phyloP scores from a whole-genome alignment of 2,329 filamentous ascomycete genomes.

The Epichloe amarillans region DNA sequence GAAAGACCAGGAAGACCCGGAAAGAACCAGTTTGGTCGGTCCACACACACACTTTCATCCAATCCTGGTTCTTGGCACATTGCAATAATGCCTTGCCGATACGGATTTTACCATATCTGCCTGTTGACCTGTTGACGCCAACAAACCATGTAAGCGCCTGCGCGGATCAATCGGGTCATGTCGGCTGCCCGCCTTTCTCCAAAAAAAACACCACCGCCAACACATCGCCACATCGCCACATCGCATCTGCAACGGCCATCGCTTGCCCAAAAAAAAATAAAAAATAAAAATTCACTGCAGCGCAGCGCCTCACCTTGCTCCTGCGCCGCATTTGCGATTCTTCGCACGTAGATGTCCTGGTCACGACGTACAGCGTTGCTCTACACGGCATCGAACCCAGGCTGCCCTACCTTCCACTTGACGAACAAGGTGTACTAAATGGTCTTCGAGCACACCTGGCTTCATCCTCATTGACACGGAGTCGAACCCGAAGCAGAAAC shows the following conservation, averaged over 20 bases:
- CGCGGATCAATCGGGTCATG: neutral
- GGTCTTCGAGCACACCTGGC: neutral
- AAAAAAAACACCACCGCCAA: neutral
- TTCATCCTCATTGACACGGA: neutral
- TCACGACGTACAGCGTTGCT: neutral
- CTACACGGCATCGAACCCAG: too few species aligned
- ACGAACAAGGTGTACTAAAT: neutral
- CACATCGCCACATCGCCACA: neutral
- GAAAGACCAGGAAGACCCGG: too few species aligned
- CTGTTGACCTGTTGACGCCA: too few species aligned
- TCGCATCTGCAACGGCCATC: neutral
- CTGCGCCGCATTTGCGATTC: too few species aligned
- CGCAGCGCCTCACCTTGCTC: neutral
- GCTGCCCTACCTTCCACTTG: too few species aligned
- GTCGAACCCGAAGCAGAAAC: too few species aligned
- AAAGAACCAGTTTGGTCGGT: too few species aligned
- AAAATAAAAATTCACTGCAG: too few species aligned
- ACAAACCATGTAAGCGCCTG: neutral
- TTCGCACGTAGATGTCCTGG: neutral
- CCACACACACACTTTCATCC: too few species aligned
- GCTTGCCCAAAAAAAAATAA: neutral
- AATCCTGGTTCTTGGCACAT: neutral
- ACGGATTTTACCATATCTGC: too few species aligned
- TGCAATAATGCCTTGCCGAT: neutral
- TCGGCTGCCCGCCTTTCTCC: neutral